Evolutionary conservation across 2,329 filamentous ascomycete species (phyloP), one percentile per base, ranked within the genome.

Genomic region (Harringtonia lauricola): DNA sequence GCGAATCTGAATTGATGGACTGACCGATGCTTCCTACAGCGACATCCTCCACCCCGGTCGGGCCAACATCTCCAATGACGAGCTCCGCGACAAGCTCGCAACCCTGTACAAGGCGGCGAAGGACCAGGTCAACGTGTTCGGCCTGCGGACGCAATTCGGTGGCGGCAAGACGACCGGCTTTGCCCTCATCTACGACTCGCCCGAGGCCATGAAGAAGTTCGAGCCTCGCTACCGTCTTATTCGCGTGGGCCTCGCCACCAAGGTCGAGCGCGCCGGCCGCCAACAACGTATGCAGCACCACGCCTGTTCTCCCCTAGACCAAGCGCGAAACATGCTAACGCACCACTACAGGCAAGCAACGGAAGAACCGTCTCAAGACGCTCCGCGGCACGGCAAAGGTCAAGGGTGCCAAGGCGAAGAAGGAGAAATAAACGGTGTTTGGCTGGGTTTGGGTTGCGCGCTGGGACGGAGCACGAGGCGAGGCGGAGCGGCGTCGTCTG

Each of bases 361-460:
- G 92, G 78, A 98, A 98, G 87, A 98, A 98, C 86, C 82, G 90
- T 71, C 81, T 86, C 74, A 96, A 98, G 88, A 92, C 90, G 67
- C 84, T 95, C 70, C 86, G 92, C 60, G 92, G 92, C 68, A 94
- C 87, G 62, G 90, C 88, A 64, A 98, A 98, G 87, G 81, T 82
- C 78, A 95, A 95, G 86, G 88, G 88, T 69, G 83, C 82, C 66
- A 81, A 82, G 76, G 79, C 84, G 71, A 92, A 94, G 81, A 94
- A 95, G 84, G 86, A 86, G 72, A 81, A 85, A 79, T 87, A 86
- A 74, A 71, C 67, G 66, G 57, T 56, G 42, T 39, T 3, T 26
- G 6, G 22, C 38, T 43, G 22, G 34, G 10, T 36, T 36, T 22
- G 35, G 35, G 31, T 33, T 42, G 33, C n/a, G 9, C 31, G 40